Evolutionary conservation across 2,329 filamentous ascomycete species (phyloP), one percentile per base, ranked within the genome.

Genomic region (Dactylella cylindrospora): DNA sequence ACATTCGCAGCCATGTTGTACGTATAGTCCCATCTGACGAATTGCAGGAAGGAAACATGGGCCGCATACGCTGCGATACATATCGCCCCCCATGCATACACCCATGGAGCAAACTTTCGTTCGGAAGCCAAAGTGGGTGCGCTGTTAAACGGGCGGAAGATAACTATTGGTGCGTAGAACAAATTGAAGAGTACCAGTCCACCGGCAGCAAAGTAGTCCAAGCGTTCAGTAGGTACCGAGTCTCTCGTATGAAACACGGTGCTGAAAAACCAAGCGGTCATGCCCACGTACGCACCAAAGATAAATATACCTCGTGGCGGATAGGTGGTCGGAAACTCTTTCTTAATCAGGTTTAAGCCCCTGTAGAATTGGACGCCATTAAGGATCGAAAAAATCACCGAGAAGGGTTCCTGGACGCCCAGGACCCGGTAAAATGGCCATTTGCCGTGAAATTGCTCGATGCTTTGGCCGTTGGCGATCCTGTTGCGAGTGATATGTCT

Each of bases 1-100:
- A 98, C 87, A 70, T 97, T 98, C 45, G 90, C 93, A 1, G 86
- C 83, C 90, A 98, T 97, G 72, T 98, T 98, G 76, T 98, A 98
- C 3, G 85, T 86, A 72, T 98, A 98, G 73, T 97, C 87, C 87
- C 93, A 98, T 13, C 79, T 77, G 77, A 90, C 88, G 67, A 89
- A 82, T 70, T 85, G 88, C 50, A 98, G 78, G 72, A 95, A 98
- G 38, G 77, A 80, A 40, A 96, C 83, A 71, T 98, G 93, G 50
- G 80, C 76, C 20, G 78, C 70, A 73, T 95, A 98, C 46, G 95
- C 74, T 10, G 74, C 66, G 20, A 81, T 72, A 71, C 93, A 98
- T 5, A 88, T 67, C 9, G 78, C 70, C 0, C 88, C 90, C 91
- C 90, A 97, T 17, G 81, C 71, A 39, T 86, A 78, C 50, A 93